Evolutionary conservation across 2,329 filamentous ascomycete species (phyloP), one percentile per base, ranked within the genome.

Genomic region (Colletotrichum orchidophilum): DNA sequence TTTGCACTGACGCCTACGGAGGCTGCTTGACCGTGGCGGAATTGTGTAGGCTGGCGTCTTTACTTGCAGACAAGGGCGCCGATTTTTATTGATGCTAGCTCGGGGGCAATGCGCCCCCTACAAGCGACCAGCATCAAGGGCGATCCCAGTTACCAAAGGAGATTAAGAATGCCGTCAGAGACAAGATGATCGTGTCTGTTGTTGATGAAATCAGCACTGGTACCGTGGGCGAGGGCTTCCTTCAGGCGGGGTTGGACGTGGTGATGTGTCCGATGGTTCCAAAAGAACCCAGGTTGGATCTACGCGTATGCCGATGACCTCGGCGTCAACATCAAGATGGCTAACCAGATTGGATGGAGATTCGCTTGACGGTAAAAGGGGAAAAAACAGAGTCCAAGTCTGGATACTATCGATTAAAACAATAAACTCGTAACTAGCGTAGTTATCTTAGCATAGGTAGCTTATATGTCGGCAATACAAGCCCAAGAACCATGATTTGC

Each of bases 11-110:
- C 76, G 76, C 85, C 67, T 94, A 93, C 75, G 92, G 92, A 24
- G 92, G 92, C 1, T 88, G 83, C 55, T 92, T 92, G 93, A 92
- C 87, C 0, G 75, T 89, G 2, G 86, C 90, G 18, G 87, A 96
- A 65, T 91, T 90, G 0, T 84, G 90, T 33, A 84, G 84, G 59
- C 86, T 96, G 1, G 91, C 93, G 0, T 78, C 85, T 55, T 81
- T 91, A 0, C 83, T 96, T 0, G 91, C 90, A 0, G 87, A 89
- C 1, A 84, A 82, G 13, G 93, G 93, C 2, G 89, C 96, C 3
- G 93, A 96, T 78, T 82, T 96, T 1, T 82, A n/a, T 96, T 1
- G 94, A 96, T 76, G 87, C 95, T 9, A 92, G 89, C 1, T 88
- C 87, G 2, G 93, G 90, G 1, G 94, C 93, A 3, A 88, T 88